A percentile compares a stretch with the other conserved stretches of the same genome.
Evolutionary conservation across 306 rosid genomes (phyloP).

Genomic region (Echinosophora koreensis): DNA sequence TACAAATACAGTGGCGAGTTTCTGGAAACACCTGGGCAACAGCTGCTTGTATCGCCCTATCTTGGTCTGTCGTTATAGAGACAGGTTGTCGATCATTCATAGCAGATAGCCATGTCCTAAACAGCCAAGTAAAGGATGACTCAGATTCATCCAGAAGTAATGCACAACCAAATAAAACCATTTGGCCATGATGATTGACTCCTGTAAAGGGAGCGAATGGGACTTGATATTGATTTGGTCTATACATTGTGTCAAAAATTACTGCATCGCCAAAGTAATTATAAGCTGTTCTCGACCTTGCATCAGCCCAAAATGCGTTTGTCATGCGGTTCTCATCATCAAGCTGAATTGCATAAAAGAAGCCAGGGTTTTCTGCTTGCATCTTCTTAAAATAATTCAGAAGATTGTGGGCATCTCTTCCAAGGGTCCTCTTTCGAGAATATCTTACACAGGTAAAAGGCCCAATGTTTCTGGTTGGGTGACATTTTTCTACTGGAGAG

Average conservation of each 20-base stretch:
- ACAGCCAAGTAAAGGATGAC: constrained; percentile 77
- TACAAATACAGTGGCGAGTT: constrained; percentile 80
- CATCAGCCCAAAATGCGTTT: constrained; percentile 85
- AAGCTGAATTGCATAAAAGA: constrained; percentile 80
- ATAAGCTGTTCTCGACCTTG: constrained; percentile 78
- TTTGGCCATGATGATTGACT: constrained; percentile 82
- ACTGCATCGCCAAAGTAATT: constrained; percentile 82
- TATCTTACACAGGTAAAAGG: constrained; percentile 56
- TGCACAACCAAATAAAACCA: constrained; percentile 82
- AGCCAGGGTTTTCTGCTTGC: constrained; percentile 84
- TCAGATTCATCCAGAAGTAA: constrained; percentile 80
- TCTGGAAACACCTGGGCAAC: constrained; percentile 68
- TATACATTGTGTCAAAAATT: constrained; percentile 77
- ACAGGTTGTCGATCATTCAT: constrained; percentile 74
- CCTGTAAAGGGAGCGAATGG: constrained; percentile 89
- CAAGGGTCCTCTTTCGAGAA: constrained; percentile 67
- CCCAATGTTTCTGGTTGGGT: constrained; percentile 52
- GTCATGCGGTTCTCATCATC: constrained; percentile 84
- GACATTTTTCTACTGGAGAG: constrained; percentile 64
- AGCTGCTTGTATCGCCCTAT: constrained; percentile 76
- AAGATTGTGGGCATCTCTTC: constrained; percentile 85
- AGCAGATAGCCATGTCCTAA: constrained; percentile 79
- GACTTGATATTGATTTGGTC: constrained; percentile 84
- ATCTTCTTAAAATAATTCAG: constrained; percentile 77
- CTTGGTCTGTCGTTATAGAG: constrained; percentile 86